Evolutionary conservation across 2,329 filamentous ascomycete species (phyloP).

Genomic region (Colletotrichum lupini): DNA sequence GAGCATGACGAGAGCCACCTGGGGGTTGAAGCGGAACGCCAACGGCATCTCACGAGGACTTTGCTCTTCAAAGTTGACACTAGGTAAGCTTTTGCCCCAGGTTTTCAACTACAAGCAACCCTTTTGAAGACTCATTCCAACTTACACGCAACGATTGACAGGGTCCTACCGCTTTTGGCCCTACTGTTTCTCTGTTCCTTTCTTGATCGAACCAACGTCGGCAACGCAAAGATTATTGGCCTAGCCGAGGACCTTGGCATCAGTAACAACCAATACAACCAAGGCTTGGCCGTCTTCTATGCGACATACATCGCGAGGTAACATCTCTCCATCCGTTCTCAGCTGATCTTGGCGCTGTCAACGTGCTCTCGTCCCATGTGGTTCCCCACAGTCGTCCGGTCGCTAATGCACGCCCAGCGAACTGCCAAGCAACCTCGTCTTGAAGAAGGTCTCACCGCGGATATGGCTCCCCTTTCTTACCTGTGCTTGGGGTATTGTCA

Average conservation of each 20-base stretch:
- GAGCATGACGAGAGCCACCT: slow-evolving; percentile 38
- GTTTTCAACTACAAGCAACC: background rate
- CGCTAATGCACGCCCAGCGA: slow-evolving; percentile 54
- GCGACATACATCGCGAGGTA: slow-evolving; percentile 71
- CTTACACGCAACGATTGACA: slow-evolving; percentile 41
- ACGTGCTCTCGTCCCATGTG: slow-evolving; percentile 7
- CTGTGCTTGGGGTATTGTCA: slow-evolving; percentile 67
- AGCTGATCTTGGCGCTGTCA: background rate
- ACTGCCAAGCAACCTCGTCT: slow-evolving; percentile 71
- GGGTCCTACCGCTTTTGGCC: slow-evolving; percentile 71
- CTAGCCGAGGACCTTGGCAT: slow-evolving; percentile 69
- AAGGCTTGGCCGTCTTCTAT: slow-evolving; percentile 73
- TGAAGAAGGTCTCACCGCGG: slow-evolving; percentile 70
- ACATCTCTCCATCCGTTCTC: background rate
- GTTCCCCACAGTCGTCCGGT: background rate
- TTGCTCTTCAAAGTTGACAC: slow-evolving; percentile 45
- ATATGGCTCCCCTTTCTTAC: slow-evolving; percentile 70
- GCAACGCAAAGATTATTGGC: slow-evolving; percentile 74
- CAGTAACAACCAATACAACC: slow-evolving; percentile 71
- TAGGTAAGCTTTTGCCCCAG: slow-evolving; percentile 23
- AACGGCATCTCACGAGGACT: slow-evolving; percentile 37
- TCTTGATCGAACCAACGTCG: slow-evolving; percentile 77
- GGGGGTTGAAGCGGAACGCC: slow-evolving; percentile 27
- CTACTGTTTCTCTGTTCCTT: slow-evolving; percentile 74
- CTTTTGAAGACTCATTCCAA: background rate